These are phyloP conservation scores for Pleurostoma richardsiae DNA, from an alignment of 2,329 filamentous ascomycete species.

Conservation along the genomic window DNA sequence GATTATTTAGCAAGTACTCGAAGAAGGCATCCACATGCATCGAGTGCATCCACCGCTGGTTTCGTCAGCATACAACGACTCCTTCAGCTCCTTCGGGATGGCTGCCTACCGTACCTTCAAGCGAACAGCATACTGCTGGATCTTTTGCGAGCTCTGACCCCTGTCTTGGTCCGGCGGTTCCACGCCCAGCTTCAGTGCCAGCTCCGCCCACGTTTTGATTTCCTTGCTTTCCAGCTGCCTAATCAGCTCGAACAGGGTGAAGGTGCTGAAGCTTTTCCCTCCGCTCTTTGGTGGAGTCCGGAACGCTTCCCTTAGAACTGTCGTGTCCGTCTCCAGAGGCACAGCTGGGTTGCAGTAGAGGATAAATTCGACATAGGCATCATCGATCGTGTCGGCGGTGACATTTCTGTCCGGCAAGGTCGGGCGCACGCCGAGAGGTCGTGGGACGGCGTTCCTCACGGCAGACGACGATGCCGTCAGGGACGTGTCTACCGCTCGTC, in stretches of 20 bases:
- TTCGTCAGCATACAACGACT: too few relatives aligned
- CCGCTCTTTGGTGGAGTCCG: constrained; percentile 78
- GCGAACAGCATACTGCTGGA: constrained; percentile 90
- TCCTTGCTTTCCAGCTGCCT: constrained; percentile 73
- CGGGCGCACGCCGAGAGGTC: constrained; percentile 12
- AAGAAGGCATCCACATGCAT: constrained; percentile 96
- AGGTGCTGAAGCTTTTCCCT: constrained; percentile 79
- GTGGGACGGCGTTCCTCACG: neutral
- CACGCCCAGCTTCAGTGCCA: constrained; percentile 83
- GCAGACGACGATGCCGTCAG: neutral
- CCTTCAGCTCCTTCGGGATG: too few relatives aligned
- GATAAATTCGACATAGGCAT: constrained; percentile 80
- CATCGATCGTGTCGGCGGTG: constrained; percentile 66
- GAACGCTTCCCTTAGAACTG: constrained; percentile 70
- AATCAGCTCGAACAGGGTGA: constrained; percentile 72
- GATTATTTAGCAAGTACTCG: constrained; percentile 75
- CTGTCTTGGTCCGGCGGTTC: constrained; percentile 77
- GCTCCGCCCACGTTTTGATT: constrained; percentile 87
- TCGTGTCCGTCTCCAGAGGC: constrained; percentile 62
- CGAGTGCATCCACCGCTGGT: constrained; percentile 88
- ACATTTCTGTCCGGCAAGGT: constrained; percentile 63
- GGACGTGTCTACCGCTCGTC: neutral
- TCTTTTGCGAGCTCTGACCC: constrained; percentile 85
- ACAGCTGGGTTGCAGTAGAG: constrained; percentile 87
- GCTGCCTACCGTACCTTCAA: constrained; percentile 62